Evolutionary conservation across 768 basidiomycete species (phyloP), one percentile per base, ranked within the genome.

Genomic region (Podaxis sp.): DNA sequence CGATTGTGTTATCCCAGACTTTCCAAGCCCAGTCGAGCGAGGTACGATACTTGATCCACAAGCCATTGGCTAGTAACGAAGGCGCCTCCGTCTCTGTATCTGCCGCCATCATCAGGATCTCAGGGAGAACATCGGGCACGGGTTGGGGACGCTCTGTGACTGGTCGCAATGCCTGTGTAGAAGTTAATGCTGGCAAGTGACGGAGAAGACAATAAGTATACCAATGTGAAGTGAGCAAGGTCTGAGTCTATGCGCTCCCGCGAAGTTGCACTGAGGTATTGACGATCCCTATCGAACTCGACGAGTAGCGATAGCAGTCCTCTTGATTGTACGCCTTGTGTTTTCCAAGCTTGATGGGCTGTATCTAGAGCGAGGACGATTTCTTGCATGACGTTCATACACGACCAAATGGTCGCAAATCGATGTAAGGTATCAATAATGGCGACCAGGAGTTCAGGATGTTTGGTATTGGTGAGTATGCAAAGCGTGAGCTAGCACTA

Each of bases 41-140:
- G 15, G 84, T 84, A 48, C 89, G 85, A 67, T 93, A 93, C 70
- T 90, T 89, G 73, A 90, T 89, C 92, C 92, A 94, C 13, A 94
- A 77, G 52, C 83, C 82, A 67, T 89, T 89, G 0, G 91, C 92
- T 22, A 94, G 84, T 52, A 83, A 81, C 0, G 87, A 86, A 2
- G 89, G 83, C 4, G 87, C 89, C 62, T 88, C 85, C 0, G 77
- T 76, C 55, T 82, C 80, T 2, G 79, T 73, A 68, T 90, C 85
- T 9, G 79, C 82, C 4, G 84, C 82, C n/a, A 92, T 81, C 7
- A 86, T 70, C 19, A 89, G 75, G 42, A 92, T 89, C 70, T 92
- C 90, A 0, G 88, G 86, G 9, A 85, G 72, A 26, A 78, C 72
- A 54, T 77, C 75, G 22, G 84, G 84, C 36, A 83, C 80, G 59